A percentile compares a stretch with the other conserved stretches of the same genome.
phyloP scores from a whole-genome alignment of 352 stramenopile genomes.

The Phytopythium mirpurense region DNA sequence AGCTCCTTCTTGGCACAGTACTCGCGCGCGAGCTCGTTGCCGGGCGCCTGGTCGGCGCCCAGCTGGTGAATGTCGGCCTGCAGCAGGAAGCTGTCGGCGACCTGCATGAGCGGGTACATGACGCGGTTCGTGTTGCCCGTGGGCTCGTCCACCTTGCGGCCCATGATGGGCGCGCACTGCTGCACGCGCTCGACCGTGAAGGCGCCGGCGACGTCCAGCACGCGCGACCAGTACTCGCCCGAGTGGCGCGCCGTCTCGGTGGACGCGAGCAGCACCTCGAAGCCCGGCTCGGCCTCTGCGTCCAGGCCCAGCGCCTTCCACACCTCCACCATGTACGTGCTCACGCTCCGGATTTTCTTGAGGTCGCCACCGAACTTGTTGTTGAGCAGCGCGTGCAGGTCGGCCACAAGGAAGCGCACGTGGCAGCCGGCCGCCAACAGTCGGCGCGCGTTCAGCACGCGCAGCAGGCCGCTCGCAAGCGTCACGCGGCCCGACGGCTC shows the following conservation, averaged over 20 bases:
- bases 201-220: conserved; percentile 88
- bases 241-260: conserved; percentile 90
- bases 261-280: conserved; percentile 98
- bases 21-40: conserved; percentile 93
- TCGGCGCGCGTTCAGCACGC: conserved; percentile 93
- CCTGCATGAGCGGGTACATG: conserved; percentile 98
- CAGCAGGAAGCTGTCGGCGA: conserved; percentile 98
- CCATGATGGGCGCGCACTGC: conserved; percentile 99
- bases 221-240: conserved; percentile 90
- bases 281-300: conserved; percentile 78
- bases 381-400: conserved; percentile 99
- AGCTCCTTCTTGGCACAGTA: conserved; percentile 92
- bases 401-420: conserved; percentile 98
- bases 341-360: conserved; percentile 94
- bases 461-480: conserved; percentile 94
- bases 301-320: conserved; percentile 99
- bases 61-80: conserved; percentile 99
- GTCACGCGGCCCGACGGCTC: conserved; percentile 98
- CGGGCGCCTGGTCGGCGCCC: conserved; percentile 96
- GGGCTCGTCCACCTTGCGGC: conserved; percentile 75
- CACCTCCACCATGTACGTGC: conserved; percentile 97
- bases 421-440: conserved; percentile 89
- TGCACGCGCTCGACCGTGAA: conserved; percentile 93
- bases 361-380: conserved; percentile 99
- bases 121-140: conserved; percentile 92